Conservation (phyloP, 1,139 yeast genomes). For the Protomyces macrosporus region DNA sequence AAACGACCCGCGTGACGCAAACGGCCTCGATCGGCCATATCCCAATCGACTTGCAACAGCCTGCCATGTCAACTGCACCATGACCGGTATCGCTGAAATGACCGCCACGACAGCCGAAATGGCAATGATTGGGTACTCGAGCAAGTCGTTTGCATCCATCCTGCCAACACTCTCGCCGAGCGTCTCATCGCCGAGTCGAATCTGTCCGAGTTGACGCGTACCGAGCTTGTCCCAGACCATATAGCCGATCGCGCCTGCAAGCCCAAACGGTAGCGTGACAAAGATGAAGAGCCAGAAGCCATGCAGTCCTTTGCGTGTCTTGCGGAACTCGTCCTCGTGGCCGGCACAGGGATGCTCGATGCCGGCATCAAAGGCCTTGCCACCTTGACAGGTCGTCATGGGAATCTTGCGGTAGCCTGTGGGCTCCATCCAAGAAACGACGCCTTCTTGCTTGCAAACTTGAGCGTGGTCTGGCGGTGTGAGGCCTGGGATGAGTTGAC, state of each 20-base stretch:
- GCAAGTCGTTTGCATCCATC: constrained; percentile 13
- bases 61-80: constrained; percentile 21
- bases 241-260: constrained; percentile 57
- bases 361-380: constrained; percentile 60
- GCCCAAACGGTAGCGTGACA: constrained; percentile 53
- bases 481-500: constrained; percentile 71
- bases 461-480: constrained; percentile 61
- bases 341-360: constrained; percentile 84
- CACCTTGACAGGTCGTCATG: constrained; percentile 69
- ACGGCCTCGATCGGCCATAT: constrained; percentile 30
- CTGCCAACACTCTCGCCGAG: constrained; percentile 30
- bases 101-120: constrained; percentile 39
- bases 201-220: constrained; percentile 76
- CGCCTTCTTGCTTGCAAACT: constrained; percentile 55
- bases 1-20: constrained; percentile 31
- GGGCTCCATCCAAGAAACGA: constrained; percentile 66
- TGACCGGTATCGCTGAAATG: constrained; percentile 37
- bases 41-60: constrained; percentile 29
- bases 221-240: constrained; percentile 78
- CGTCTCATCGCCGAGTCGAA: constrained; percentile 74
- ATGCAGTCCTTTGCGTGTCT: constrained; percentile 53
- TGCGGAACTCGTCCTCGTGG: constrained; percentile 58
- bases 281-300: constrained; percentile 53
- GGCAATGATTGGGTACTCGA: constrained; percentile 34
- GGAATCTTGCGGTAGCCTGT: constrained; percentile 78